Evolutionary conservation across 2,329 filamentous ascomycete species (phyloP).

Genomic region (Acephala macrosclerotiorum): DNA sequence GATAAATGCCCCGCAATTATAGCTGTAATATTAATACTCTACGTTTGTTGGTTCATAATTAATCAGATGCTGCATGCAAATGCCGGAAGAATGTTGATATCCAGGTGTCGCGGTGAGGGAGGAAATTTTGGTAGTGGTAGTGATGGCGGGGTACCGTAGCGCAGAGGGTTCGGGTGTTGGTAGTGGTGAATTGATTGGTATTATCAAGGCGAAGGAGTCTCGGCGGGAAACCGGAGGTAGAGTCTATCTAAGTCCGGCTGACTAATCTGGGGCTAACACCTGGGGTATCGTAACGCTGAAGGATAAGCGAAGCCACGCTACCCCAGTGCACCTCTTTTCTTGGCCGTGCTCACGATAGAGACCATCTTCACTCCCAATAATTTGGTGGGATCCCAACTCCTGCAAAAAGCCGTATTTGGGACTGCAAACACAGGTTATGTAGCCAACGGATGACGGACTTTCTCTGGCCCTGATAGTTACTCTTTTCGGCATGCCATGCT

Average conservation of each 20-base stretch:
- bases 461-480: not conserved
- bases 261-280: too few relatives aligned
- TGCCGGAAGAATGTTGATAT: not conserved
- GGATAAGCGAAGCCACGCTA: not conserved
- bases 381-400: slow-evolving; percentile 6
- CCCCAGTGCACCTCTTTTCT: slow-evolving; percentile 1
- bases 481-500: not conserved
- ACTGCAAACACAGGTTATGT: not conserved
- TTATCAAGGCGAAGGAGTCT: too few relatives aligned
- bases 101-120: slow-evolving; percentile 1
- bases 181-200: too few relatives aligned
- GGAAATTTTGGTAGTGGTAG: not conserved
- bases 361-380: not conserved
- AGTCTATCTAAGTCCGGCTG: too few relatives aligned
- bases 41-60: not conserved
- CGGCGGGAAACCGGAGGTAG: too few relatives aligned
- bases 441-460: not conserved
- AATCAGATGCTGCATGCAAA: not conserved
- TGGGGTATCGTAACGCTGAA: too few relatives aligned
- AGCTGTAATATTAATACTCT: not conserved
- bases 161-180: too few relatives aligned
- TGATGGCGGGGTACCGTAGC: not conserved
- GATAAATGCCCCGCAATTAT: slow-evolving; percentile 18
- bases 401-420: not conserved
- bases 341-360: not conserved